phyloP scores from a whole-genome alignment of 805 yeast genomes.

The Starmerella scarabaei region DNA sequence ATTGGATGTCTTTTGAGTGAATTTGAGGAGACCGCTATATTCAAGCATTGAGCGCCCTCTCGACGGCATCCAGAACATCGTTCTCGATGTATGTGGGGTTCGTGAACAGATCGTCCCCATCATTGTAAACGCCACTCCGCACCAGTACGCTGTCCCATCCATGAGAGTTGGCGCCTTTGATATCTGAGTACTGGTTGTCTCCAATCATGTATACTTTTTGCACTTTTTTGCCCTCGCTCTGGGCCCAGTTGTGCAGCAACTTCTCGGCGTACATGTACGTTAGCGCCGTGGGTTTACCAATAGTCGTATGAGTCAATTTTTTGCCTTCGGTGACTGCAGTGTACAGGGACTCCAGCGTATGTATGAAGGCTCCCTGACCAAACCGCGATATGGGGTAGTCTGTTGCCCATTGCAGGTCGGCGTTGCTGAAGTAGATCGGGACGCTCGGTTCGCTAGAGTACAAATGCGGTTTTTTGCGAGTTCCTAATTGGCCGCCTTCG shows the following conservation, averaged over 20 bases:
- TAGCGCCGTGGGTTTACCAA: slow-evolving; percentile 82
- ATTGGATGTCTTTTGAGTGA: too few relatives aligned
- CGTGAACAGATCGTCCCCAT: slow-evolving; percentile 31
- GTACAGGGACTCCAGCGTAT: slow-evolving; percentile 72
- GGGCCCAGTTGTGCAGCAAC: slow-evolving; percentile 55
- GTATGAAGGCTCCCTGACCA: slow-evolving; percentile 92
- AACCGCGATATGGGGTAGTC: slow-evolving; percentile 69
- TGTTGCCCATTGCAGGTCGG: slow-evolving; percentile 89
- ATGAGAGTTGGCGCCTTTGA: slow-evolving; percentile 70
- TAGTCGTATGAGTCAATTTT: slow-evolving; percentile 65
- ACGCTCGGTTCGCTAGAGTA: slow-evolving; percentile 58
- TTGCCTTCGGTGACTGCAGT: slow-evolving; percentile 66
- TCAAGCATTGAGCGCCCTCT: slow-evolving; percentile 15
- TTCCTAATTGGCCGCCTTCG: slow-evolving; percentile 73
- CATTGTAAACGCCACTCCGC: slow-evolving; percentile 75
- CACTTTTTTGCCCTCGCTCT: slow-evolving; percentile 21
- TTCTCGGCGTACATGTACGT: slow-evolving; percentile 76
- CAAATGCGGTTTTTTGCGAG: slow-evolving; percentile 29
- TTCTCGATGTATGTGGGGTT: slow-evolving; percentile 40
- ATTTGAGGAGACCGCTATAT: too few relatives aligned
- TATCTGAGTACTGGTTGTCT: slow-evolving; percentile 90
- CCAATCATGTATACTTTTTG: slow-evolving; percentile 84
- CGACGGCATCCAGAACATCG: slow-evolving; percentile 42
- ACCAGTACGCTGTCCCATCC: slow-evolving; percentile 87
- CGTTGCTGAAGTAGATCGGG: slow-evolving; percentile 73